Evolutionary conservation across 768 basidiomycete genomes (phyloP), one percentile per base, ranked within the genome.

Genomic region (Astraeus odoratus): DNA sequence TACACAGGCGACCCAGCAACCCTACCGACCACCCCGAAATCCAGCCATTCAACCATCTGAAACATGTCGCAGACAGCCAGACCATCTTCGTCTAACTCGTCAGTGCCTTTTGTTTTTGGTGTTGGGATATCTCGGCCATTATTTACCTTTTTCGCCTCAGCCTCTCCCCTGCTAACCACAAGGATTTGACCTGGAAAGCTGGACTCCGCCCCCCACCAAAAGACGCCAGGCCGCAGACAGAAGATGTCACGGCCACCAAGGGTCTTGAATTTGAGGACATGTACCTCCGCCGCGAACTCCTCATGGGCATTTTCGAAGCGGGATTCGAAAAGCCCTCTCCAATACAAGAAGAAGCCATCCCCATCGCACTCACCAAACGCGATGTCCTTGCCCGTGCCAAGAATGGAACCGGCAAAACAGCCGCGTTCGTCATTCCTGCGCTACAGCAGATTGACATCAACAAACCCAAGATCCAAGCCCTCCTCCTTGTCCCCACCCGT

Each of bases 251-350:
- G 22, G 83, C 83, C 3, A 95, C 91, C 22, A 88, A 92, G 67
- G 95, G 95, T 50, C 74, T 82, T 56, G 93, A 97, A 62, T 99
- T 96, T 53, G 96, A 99, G 70, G 91, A 94, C 61, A 88, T 93
- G 82, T 79, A 71, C 66, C 76, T 95, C 60, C 80, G 86, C 45
- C 81, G 95, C 54, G 95, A 98, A 69, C 82, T 99, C 50, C 81
- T 99, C 64, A 98, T 99, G 95, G 95, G 95, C 58, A 96, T 98
- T 65, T 99, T 94, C 57, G 93, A 97, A 70, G 96, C 94, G 54
- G 95, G 95, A 46, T 95, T 93, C 63, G 95, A 98, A 69, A 83
- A 76, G 55, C 95, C 95, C 34, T 95, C 91, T 20, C 95, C 95
- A 51, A 97, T 99, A 67, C 95, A 99, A 75, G 95, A 99, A 78